Base-by-base conservation (phyloP, 2,329 filamentous ascomycete species). In the Paradendryphiella salina region DNA sequence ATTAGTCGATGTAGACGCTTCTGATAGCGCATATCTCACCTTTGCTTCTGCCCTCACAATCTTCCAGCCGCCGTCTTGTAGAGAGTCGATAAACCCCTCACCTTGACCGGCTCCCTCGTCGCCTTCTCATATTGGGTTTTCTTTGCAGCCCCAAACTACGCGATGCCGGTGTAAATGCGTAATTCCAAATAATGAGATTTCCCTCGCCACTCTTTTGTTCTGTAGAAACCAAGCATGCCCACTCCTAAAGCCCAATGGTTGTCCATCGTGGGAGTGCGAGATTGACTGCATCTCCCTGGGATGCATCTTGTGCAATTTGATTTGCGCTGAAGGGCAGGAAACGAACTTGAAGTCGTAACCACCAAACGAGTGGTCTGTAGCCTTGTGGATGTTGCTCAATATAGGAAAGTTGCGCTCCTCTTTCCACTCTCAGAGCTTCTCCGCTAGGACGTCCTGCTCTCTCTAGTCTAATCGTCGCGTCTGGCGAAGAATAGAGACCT, bases 181-280 rank as follows among this genome's bases (percentile, higher is more conserved):
- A 4, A 55, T 50, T 31, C 59, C 54, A 8, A 56, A 61, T 1
- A 52, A 21, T 4, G 53, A 57, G 11, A 21, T 42, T 3, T 37
- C 50, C 50, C 46, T 57, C 15, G 51, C 60, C 10, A 63, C 59
- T 15, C 53, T 8, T 17, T 63, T 66, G 5, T 54, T 50, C 42
- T 66, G 60, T 5, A 67, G 18, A 20, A 57, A 61, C 62, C 60
- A 67, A 21, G 59, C 46, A 38, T 56, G 23, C 14, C 53, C 48
- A 15, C 57, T 50, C 39, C 61, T 59, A 17, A 45, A 3, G 13
- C 40, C 34, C 20, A 35, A 50, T 45, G 23, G 23, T 15, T n/a
- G 6, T 23, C 14, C 26, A 2, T 52, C 14, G 18, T 32, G 11
- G 1, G 26, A 14, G 6, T 38, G 34, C 18, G 41, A 44, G 3